Evolutionary conservation across 1,139 yeast genomes (phyloP), one percentile per base, ranked within the genome.

Genomic region (Pichia inconspicua): DNA sequence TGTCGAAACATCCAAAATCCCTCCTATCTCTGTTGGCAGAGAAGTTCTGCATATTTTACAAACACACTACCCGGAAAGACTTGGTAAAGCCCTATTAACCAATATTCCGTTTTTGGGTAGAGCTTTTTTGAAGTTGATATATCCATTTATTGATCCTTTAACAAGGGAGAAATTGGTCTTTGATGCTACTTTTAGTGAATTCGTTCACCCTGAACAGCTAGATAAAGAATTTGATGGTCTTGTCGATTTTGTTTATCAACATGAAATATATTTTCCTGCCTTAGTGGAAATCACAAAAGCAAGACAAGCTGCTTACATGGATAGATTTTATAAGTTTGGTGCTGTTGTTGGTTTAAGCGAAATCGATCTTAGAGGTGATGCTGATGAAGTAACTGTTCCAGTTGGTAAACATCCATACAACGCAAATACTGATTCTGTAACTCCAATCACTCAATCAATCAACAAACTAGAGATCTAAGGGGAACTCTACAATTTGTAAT

Each of bases 61-160:
- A 68, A 89, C 95, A 19, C 97, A 92, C 65, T 92, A 92, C 64
- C 97, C 97, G 1, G 98, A 92, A 66, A 76, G 97, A 59, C 73
- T 92, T 55, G 98, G 98, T 27, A 82, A 82, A 61, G 97, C 97
- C 0, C 71, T 90, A 46, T 74, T 92, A 55, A 87, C 95, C 41
- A 90, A 92, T 64, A 87, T 92, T 54, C 97, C 97, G 12, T 85
- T 95, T 82, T 69, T 89, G 46, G 97, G 90, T 2, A 83, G 94
- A 78, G 82, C 95, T 3, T 92, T 92, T 63, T 72, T 92, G 62
- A 89, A 86, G 67, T 70, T 90, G 53, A 90, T 90, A 49, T 86
- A 87, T 54, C 97, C 97, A 1, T 92, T 92, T 62, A 90, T 92
- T 53, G 98, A 92, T 62, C 97, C 98, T 3, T 69, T 88, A 62